Conservation (phyloP, 1,284 basidiomycete species). For the Vanrija sp. region DNA sequence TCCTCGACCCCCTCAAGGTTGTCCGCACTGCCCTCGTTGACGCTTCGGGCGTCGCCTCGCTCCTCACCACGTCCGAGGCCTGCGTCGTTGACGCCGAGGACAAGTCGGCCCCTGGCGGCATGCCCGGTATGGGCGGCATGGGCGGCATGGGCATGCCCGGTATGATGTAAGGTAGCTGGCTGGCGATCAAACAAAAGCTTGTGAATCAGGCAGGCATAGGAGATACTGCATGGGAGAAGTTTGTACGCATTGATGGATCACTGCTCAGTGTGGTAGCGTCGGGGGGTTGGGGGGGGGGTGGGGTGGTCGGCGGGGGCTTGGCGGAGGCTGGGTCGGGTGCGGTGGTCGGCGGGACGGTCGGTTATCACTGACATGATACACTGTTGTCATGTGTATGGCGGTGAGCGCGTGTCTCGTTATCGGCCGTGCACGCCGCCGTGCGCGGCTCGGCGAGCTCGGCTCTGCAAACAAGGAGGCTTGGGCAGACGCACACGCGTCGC, state of each 20-base stretch:
- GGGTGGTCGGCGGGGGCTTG: too few species aligned
- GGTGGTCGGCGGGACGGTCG: too few species aligned
- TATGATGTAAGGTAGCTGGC: slow-evolving; percentile 4
- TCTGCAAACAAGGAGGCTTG: too few species aligned
- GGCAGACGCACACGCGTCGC: too few species aligned
- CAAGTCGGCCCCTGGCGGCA: slow-evolving; percentile 55
- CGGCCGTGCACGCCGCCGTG: too few species aligned
- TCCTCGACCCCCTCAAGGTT: slow-evolving; percentile 91
- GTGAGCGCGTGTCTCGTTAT: too few species aligned
- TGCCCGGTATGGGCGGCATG: slow-evolving; percentile 47
- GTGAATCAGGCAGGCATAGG: too few species aligned
- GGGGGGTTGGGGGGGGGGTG: too few species aligned
- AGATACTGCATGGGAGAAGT: neutral
- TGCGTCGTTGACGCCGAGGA: slow-evolving; percentile 92
- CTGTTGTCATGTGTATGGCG: too few species aligned
- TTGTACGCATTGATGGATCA: neutral
- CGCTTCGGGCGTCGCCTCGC: slow-evolving; percentile 74
- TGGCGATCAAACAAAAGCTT: neutral
- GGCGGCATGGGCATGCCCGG: slow-evolving; percentile 58
- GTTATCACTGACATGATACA: too few species aligned
- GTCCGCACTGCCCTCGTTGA: slow-evolving; percentile 87
- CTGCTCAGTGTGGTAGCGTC: neutral
- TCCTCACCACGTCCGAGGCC: slow-evolving; percentile 90
- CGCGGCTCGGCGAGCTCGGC: too few species aligned
- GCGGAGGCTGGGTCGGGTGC: too few species aligned